Evolutionary conservation across 2,329 filamentous ascomycete genomes (phyloP).

Genomic region (Alternaria gaisen): DNA sequence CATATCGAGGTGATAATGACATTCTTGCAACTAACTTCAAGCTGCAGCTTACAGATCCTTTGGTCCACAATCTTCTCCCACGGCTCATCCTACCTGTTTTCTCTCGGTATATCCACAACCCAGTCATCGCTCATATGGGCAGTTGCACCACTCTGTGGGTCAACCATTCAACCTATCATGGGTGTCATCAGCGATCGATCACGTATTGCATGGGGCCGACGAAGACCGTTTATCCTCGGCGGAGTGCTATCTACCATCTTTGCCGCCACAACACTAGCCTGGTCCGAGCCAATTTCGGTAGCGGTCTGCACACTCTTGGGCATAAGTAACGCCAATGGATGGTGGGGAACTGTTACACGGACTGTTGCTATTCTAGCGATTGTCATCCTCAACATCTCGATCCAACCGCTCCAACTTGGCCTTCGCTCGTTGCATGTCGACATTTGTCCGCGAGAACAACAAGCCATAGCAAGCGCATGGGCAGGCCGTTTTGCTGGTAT

Average conservation of each 20-base stretch:
- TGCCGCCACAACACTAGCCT: neutral
- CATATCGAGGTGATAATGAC: neutral
- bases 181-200: neutral
- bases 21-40: neutral
- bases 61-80: neutral
- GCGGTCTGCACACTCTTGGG: neutral
- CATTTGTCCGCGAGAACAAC: conserved; percentile 40
- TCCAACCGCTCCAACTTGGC: conserved; percentile 44
- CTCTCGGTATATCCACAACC: neutral
- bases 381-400: conserved; percentile 10
- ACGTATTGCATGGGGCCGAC: neutral
- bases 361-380: neutral
- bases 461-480: conserved; percentile 41
- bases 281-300: neutral
- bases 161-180: neutral
- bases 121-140: neutral
- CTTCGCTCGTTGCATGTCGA: conserved; percentile 48
- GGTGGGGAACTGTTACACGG: neutral
- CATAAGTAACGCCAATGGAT: neutral
- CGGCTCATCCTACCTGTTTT: neutral
- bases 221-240: neutral
- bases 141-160: neutral
- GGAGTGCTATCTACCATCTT: neutral
- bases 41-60: neutral
- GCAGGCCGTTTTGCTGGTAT: conserved; percentile 37